Evolutionary conservation across 2,329 filamentous ascomycete genomes (phyloP).

Genomic region (Fusarium subtropicale): DNA sequence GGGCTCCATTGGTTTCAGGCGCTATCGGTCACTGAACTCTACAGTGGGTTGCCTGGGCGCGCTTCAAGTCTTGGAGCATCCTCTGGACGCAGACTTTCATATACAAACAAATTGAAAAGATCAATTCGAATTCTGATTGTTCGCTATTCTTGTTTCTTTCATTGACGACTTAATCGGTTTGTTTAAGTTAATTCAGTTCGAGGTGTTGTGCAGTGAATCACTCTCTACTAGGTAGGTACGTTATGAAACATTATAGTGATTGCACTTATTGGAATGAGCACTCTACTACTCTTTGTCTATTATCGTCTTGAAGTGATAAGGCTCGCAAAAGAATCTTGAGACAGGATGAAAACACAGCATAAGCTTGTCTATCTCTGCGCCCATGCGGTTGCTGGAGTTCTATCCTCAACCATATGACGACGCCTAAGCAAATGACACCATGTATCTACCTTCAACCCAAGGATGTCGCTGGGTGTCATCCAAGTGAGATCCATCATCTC

Average conservation of each 20-base stretch:
- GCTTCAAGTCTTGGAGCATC: conserved; percentile 4
- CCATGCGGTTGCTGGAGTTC: background rate
- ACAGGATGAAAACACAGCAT: background rate
- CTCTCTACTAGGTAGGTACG: background rate
- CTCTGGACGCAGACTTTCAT: background rate
- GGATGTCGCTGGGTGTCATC: conserved; percentile 46
- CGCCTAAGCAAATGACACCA: conserved; percentile 24
- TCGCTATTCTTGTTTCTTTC: background rate
- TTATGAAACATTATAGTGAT: background rate
- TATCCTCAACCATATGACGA: background rate
- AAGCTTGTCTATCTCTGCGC: background rate
- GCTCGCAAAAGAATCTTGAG: background rate
- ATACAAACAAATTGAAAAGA: background rate
- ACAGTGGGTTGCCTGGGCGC: background rate
- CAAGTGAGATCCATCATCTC: conserved; percentile 54
- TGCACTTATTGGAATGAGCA: background rate
- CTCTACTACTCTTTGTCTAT: background rate
- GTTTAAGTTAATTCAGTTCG: background rate
- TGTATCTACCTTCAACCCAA: conserved; percentile 34
- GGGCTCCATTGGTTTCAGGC: conserved; percentile 30
- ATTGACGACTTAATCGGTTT: background rate
- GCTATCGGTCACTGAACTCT: conserved; percentile 34
- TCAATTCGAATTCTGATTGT: background rate
- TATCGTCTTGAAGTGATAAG: background rate
- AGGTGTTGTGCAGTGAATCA: background rate